Conservation (phyloP, 768 basidiomycete species). For the Lactarius hengduanensis region DNA sequence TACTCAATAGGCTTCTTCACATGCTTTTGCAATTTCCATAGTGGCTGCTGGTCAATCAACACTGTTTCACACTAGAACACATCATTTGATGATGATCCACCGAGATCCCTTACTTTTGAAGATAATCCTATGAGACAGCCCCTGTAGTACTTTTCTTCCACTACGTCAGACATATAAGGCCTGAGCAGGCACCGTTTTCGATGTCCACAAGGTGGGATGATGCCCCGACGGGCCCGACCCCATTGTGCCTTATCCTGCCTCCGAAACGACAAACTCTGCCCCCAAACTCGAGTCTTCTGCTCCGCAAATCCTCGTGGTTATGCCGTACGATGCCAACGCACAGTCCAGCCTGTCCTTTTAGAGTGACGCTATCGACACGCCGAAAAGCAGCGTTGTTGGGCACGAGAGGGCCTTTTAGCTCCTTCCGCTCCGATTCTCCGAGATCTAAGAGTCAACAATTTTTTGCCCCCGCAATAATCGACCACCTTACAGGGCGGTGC, state of each 20-base stretch:
- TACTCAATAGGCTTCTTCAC: neutral
- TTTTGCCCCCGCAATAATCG: neutral
- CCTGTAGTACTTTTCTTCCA: neutral
- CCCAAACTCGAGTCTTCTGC: neutral
- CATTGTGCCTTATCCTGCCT: neutral
- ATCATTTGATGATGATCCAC: conserved; percentile 4
- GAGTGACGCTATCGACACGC: neutral
- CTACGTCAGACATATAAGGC: neutral
- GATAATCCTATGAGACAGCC: neutral
- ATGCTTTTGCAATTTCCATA: neutral
- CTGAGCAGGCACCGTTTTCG: neutral
- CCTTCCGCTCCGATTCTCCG: conserved; percentile 14
- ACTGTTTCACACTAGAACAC: neutral
- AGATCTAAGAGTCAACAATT: neutral
- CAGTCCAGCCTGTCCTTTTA: neutral
- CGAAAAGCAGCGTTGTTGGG: neutral
- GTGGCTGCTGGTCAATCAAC: neutral
- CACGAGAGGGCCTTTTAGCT: neutral
- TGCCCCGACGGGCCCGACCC: neutral
- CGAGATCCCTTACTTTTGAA: neutral
- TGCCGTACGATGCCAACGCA: neutral
- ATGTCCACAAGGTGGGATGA: neutral
- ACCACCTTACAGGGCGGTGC: neutral
- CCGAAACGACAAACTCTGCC: neutral
- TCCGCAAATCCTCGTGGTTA: neutral